A percentile compares a stretch with the other conserved stretches of the same genome.
Conservation (phyloP, 2,329 filamentous ascomycete genomes). For the Pyrenophora seminiperda region DNA sequence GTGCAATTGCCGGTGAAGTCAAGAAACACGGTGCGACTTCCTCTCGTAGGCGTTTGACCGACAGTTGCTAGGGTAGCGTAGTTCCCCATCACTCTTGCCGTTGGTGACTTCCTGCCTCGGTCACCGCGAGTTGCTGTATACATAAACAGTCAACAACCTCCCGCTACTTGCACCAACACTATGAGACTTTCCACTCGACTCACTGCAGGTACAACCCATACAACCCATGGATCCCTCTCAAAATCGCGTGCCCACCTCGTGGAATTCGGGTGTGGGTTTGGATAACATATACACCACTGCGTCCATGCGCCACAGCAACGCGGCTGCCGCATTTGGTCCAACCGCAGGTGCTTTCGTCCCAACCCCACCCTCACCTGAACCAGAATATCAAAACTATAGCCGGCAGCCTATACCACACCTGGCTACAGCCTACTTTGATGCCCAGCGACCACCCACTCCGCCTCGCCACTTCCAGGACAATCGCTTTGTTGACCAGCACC, state of each 20-base stretch:
- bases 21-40: slow-evolving; percentile 2
- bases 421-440: neutral
- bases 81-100: slow-evolving; percentile 8
- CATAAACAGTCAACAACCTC: slow-evolving; percentile 10
- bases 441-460: slow-evolving; percentile 3
- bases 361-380: neutral
- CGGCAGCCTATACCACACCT: neutral
- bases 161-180: neutral
- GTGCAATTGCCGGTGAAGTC: neutral
- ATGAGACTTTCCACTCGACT: slow-evolving; percentile 2
- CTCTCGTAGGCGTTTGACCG: neutral
- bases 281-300: slow-evolving; percentile 3
- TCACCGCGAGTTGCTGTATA: slow-evolving; percentile 6
- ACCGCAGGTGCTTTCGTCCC: slow-evolving; percentile 1
- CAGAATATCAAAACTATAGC: neutral
- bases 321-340: neutral
- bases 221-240: slow-evolving; percentile 10
- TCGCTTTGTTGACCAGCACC: neutral
- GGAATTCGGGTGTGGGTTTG: neutral
- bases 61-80: neutral
- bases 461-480: slow-evolving; percentile 6
- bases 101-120: slow-evolving; percentile 2
- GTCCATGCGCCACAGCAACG: neutral
- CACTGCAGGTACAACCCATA: slow-evolving; percentile 4
- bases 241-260: slow-evolving; percentile 1